These are phyloP conservation scores for Oryza coarctata DNA, from an alignment of 176 grass and related monocot species.

Conservation along the genomic window DNA sequence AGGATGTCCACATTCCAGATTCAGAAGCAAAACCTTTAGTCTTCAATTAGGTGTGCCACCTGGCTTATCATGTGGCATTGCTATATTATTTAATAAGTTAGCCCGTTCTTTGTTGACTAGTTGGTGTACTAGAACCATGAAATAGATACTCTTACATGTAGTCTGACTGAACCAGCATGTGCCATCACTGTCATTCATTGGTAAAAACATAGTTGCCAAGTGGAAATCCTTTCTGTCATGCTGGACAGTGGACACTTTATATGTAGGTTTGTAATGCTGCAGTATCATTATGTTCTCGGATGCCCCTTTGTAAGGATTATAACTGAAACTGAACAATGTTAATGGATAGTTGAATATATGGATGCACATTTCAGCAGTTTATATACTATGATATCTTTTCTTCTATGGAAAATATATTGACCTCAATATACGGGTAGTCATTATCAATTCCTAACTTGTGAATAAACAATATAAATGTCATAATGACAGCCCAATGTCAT, in stretches of 20 bases:
- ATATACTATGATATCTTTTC: too few relatives aligned
- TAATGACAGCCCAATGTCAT: neutral
- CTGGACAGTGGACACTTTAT: neutral
- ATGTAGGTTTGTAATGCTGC: slow-evolving; percentile 12
- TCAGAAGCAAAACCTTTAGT: neutral
- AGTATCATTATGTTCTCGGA: neutral
- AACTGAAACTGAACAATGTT: neutral
- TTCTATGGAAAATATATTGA: neutral
- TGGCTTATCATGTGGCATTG: slow-evolving; percentile 1
- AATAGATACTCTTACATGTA: slow-evolving; percentile 8
- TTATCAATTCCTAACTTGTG: slow-evolving; percentile 14
- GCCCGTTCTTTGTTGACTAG: slow-evolving; percentile 38
- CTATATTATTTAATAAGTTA: slow-evolving; percentile 8
- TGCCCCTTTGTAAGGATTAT: slow-evolving; percentile 18
- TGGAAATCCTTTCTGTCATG: slow-evolving; percentile 14
- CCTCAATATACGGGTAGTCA: neutral
- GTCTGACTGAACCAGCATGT: slow-evolving; percentile 21
- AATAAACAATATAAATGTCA: neutral
- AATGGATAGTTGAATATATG: neutral
- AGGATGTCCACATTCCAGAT: neutral
- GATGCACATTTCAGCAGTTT: neutral
- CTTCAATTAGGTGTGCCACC: neutral
- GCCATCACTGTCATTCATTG: slow-evolving; percentile 26
- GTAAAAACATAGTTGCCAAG: slow-evolving; percentile 8
- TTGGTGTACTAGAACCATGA: slow-evolving; percentile 15